Evolutionary conservation across 2,329 filamentous ascomycete genomes (phyloP).

Genomic region (Diatrype stigma): DNA sequence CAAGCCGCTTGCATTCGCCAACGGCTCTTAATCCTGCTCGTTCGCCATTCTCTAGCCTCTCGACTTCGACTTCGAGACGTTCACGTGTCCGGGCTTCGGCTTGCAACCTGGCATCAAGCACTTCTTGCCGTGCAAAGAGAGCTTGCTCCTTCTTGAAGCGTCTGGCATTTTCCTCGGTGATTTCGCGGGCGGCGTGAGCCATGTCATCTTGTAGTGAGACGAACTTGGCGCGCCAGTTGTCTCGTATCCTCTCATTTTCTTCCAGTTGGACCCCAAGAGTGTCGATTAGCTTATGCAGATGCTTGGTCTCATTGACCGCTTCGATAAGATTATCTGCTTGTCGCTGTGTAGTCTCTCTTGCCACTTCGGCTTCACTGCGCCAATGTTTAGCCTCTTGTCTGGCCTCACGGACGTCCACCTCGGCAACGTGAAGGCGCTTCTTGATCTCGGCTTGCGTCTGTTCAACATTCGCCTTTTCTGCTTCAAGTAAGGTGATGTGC

Average conservation of each 20-base stretch:
- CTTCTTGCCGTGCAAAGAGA: conserved; percentile 72
- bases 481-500: conserved; percentile 63
- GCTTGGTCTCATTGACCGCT: conserved; percentile 60
- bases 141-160: conserved; percentile 78
- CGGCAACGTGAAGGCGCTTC: conserved; percentile 49
- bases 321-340: conserved; percentile 46
- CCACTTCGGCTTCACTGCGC: conserved; percentile 58
- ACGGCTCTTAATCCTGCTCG: conserved; percentile 61
- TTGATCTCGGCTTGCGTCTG: conserved; percentile 52
- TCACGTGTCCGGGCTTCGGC: conserved; percentile 69
- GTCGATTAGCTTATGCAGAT: conserved; percentile 68
- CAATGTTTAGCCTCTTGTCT: conserved; percentile 57
- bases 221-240: conserved; percentile 80
- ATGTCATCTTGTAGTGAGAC: conserved; percentile 85
- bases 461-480: conserved; percentile 56
- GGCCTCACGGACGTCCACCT: conserved; percentile 51
- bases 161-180: conserved; percentile 75
- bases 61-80: conserved; percentile 62
- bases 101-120: conserved; percentile 72
- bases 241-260: conserved; percentile 79
- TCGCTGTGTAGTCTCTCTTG: conserved; percentile 47
- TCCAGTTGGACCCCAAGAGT: conserved; percentile 74
- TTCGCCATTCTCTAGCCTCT: conserved; percentile 60
- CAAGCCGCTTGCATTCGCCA: conserved; percentile 58
- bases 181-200: conserved; percentile 70